Conservation (phyloP, 2,329 filamentous ascomycete species). For the Alternaria alternata region DNA sequence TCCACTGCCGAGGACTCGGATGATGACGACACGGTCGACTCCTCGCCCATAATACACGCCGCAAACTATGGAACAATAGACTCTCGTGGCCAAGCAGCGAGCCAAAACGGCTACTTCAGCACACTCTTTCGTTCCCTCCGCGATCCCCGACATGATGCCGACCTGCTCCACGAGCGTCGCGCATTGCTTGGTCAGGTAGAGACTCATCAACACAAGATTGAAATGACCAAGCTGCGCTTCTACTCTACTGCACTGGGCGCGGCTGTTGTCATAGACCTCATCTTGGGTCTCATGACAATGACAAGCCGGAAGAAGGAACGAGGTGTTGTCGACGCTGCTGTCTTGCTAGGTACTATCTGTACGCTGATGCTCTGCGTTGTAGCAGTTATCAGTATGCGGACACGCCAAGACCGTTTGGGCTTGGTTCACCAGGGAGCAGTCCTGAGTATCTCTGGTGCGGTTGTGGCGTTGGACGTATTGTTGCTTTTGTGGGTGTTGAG, state of each 20-base stretch:
- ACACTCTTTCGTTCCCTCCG: slow-evolving; percentile 38
- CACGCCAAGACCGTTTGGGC: slow-evolving; percentile 38
- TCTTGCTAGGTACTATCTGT: slow-evolving; percentile 72
- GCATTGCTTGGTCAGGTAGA: slow-evolving; percentile 50
- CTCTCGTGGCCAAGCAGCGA: slow-evolving; percentile 11
- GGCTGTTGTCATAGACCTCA: slow-evolving; percentile 68
- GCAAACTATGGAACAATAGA: slow-evolving; percentile 60
- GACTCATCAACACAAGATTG: slow-evolving; percentile 42
- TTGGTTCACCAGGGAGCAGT: slow-evolving; percentile 45
- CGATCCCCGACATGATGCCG: slow-evolving; percentile 51
- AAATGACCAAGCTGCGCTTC: slow-evolving; percentile 47
- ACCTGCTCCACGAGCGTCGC: slow-evolving; percentile 59
- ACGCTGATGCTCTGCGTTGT: slow-evolving; percentile 60
- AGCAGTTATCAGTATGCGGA: slow-evolving; percentile 44
- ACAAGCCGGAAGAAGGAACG: slow-evolving; percentile 73
- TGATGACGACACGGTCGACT: slow-evolving; percentile 60
- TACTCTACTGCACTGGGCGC: slow-evolving; percentile 64
- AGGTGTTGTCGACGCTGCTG: slow-evolving; percentile 77
- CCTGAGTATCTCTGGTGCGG: slow-evolving; percentile 31
- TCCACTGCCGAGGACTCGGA: slow-evolving; percentile 55
- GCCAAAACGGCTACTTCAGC: slow-evolving; percentile 41
- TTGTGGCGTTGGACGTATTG: slow-evolving; percentile 41
- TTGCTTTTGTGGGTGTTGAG: slow-evolving; percentile 43
- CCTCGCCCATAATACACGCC: slow-evolving; percentile 29
- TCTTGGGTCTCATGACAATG: slow-evolving; percentile 70